phyloP scores from a whole-genome alignment of 306 rosid genomes.

The Crotalaria pallida region DNA sequence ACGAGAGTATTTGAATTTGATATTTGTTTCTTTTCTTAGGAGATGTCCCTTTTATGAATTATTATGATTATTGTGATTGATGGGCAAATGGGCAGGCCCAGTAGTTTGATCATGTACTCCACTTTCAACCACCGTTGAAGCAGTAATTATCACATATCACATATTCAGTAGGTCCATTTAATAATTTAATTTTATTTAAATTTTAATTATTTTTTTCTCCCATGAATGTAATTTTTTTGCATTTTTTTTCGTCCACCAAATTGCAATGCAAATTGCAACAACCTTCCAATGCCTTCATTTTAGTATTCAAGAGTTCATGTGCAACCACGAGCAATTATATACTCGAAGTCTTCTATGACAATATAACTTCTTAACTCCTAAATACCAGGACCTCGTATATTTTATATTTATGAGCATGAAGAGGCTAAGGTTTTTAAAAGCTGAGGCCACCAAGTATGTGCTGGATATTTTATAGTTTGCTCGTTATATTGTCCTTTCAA shows the following conservation, averaged over 20 bases:
- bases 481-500: neutral
- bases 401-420: neutral
- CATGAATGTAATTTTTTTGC: neutral
- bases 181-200: neutral
- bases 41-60: constrained; percentile 19
- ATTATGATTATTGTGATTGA: constrained; percentile 3
- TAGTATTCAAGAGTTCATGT: constrained; percentile 24
- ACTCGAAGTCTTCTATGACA: no score
- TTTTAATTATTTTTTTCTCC: neutral
- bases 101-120: neutral
- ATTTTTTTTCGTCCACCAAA: neutral
- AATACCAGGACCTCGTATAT: constrained; percentile 4
- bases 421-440: neutral
- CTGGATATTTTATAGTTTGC: neutral
- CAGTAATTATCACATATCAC: constrained; percentile 7
- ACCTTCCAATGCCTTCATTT: neutral
- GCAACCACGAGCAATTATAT: constrained; percentile 2
- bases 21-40: neutral
- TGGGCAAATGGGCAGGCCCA: constrained; percentile 22
- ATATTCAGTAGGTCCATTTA: constrained; percentile 3
- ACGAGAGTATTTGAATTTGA: neutral
- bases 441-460: neutral
- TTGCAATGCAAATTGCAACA: neutral
- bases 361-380: neutral
- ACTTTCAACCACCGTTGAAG: constrained; percentile 15